Evolutionary conservation across 768 basidiomycete species (phyloP), one percentile per base, ranked within the genome.

Genomic region (Fibroporia radiculosa): DNA sequence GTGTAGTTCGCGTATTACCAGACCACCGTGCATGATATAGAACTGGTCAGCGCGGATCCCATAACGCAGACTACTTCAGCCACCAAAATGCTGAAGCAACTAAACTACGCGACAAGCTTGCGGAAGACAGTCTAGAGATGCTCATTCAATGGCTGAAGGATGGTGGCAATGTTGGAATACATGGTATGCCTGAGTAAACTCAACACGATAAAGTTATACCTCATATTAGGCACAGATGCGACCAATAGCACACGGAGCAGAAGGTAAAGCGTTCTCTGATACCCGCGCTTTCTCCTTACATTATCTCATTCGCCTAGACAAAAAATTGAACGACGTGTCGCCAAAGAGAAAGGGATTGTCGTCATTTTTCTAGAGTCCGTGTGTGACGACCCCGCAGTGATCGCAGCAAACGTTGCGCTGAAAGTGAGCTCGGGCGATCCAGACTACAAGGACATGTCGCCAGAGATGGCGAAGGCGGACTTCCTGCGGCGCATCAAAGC

Each of bases 351-450:
- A 39, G 86, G 89, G 12, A 77, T 99, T 48, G 74, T 78, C 44
- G 74, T 92, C 24, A 84, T 99, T 50, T 99, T 97, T 65, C 78
- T 99, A 37, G 96, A 99, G 68, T 93, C 91, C 1, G 66, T 89
- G 44, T 98, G 95, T 69, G 84, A 90, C 62, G 93, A 99, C 64
- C 93, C 93, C 1, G 82, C 77, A 1, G 77, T 95, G 51, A 93
- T 99, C 48, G 93, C 96, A 0, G 83, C 93, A 16, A 99, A 99
- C 58, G 82, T 99, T 33, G 92, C 89, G 6, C 74, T 98, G 49
- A 99, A 99, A 67, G 93, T 97, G 36, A 80, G 79, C 46, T 92
- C 89, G 1, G 96, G 96, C 16, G 96, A 99, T 68, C 96, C 96
- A 0, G 96, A 99, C 63, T 99, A 99, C 69, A 86, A 88, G 57